Evolutionary conservation across 2,329 filamentous ascomycete species (phyloP).

Genomic region (Aspergillus intermedius): DNA sequence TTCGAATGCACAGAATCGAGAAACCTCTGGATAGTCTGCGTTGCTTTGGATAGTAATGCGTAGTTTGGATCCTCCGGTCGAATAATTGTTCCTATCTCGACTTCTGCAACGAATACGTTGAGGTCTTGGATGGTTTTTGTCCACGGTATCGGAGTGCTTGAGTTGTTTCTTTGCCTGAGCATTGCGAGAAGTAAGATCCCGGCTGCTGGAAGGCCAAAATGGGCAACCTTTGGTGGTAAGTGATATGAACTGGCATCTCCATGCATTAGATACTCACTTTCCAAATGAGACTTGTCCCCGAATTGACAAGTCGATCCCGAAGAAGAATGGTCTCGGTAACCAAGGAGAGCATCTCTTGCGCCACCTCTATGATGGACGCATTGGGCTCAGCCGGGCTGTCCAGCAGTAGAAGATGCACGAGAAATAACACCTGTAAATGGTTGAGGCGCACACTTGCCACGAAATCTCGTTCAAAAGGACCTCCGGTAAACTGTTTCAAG

Average conservation of each 20-base stretch:
- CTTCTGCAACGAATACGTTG: conserved; percentile 23
- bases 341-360: conserved; percentile 21
- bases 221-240: conserved; percentile 13
- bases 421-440: conserved; percentile 22
- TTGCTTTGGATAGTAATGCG: conserved; percentile 18
- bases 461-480: conserved; percentile 20
- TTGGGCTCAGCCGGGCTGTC: conserved; percentile 20
- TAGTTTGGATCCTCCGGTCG: conserved; percentile 19
- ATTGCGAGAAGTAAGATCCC: conserved; percentile 24
- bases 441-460: conserved; percentile 19
- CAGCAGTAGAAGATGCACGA: conserved; percentile 16
- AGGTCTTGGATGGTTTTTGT: conserved; percentile 19
- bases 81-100: conserved; percentile 20
- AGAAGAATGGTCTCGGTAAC: conserved; percentile 22
- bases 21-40: conserved; percentile 19
- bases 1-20: conserved; percentile 19
- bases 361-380: conserved; percentile 17
- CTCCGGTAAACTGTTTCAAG: conserved; percentile 14
- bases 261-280: conserved; percentile 11
- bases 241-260: no score
- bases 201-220: conserved; percentile 24
- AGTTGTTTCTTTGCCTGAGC: conserved; percentile 14
- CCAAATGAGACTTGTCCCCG: conserved; percentile 22
- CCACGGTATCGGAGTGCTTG: conserved; percentile 8
- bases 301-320: conserved; percentile 21